Percentiles rank a stretch among this genome's conserved stretches.
phyloP scores from a whole-genome alignment of 306 rosid species.

The Carpinus fangiana region DNA sequence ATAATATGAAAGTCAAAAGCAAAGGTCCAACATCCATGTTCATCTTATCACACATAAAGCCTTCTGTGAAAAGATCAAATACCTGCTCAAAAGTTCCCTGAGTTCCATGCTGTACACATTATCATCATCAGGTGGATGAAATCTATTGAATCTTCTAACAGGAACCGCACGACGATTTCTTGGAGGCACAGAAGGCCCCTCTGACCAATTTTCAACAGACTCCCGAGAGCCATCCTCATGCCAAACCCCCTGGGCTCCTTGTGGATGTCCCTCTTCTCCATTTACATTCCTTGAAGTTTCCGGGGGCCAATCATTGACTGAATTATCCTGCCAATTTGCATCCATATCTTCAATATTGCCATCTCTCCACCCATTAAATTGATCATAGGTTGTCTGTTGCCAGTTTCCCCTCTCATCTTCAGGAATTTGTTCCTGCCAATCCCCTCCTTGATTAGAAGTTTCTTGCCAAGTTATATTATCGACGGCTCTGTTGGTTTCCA shows the following conservation, averaged over 20 bases:
- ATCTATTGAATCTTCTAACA: conserved; percentile 75
- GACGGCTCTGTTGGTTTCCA: conserved; percentile 47
- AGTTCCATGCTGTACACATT: conserved; percentile 99
- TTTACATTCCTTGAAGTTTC: conserved; percentile 55
- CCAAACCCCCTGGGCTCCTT: conserved; percentile 70
- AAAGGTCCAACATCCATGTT: conserved; percentile 9
- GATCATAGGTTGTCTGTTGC: conserved; percentile 61
- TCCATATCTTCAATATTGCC: conserved; percentile 42
- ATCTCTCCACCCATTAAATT: conserved; percentile 66
- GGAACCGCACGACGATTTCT: conserved; percentile 80
- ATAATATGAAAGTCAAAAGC: conserved; percentile 28
- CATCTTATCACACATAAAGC: conserved; percentile 21
- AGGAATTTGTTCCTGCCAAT: conserved; percentile 64
- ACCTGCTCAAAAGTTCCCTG: conserved; percentile 99
- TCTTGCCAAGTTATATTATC: conserved; percentile 73
- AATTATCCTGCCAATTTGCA: conserved; percentile 48
- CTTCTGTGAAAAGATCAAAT: conserved; percentile 26
- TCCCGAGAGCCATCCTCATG: conserved; percentile 65
- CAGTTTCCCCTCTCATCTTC: conserved; percentile 69
- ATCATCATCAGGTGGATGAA: conserved; percentile 97
- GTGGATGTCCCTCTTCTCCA: conserved; percentile 59
- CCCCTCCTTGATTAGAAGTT: conserved; percentile 52
- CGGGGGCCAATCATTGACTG: conserved; percentile 65
- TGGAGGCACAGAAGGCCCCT: conserved; percentile 70
- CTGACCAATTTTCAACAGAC: conserved; percentile 76